Evolutionary conservation across 805 yeast species (phyloP), one percentile per base, ranked within the genome.

Genomic region (Starmerella floricola): DNA sequence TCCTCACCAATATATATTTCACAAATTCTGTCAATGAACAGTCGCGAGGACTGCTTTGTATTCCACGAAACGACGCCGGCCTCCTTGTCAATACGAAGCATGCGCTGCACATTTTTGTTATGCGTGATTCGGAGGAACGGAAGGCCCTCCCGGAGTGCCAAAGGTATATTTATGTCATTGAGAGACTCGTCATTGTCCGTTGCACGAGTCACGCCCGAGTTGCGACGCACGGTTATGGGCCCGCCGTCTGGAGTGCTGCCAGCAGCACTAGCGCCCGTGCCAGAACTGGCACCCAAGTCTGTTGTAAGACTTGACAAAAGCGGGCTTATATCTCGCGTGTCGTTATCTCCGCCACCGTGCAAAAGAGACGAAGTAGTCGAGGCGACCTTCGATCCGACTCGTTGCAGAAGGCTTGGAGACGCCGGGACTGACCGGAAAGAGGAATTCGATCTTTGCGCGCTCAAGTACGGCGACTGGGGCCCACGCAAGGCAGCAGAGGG

Each of bases 61-160:
- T 73, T 76, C 82, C 87, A 79, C 3, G 65, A 58, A 13, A 82
- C 62, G 4, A 64, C 55, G 24, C 81, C 79, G 11, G 63, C 55
- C 2, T 69, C 72, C 0, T 75, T 62, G 53, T 80, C 78, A 2
- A 84, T 62, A 45, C 59, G 66, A 46, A 83, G 72, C 8, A 61
- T 55, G 15, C 84, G 65, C 52, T 74, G 73, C 17, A 76, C 74
- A 50, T 70, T 72, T 49, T 84, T 81, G 48, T 74, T 74, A 41
- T 76, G 79, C 2, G 94, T 81, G 16, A 84, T 72, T 51, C 84
- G 70, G 23, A 80, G 57, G 46, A 84, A 62, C 2, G 77, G 70
- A 13, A 82, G 55, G 0, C 94, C 94, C 6, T 47, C 47, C 13
- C 34, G 37, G 16, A 54, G 41, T 3, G 30, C 20, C 10, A 44